These are phyloP conservation scores for Climacium dendroides DNA, from an alignment of 225 moss, liverwort and hornwort species.

Conservation along the genomic window DNA sequence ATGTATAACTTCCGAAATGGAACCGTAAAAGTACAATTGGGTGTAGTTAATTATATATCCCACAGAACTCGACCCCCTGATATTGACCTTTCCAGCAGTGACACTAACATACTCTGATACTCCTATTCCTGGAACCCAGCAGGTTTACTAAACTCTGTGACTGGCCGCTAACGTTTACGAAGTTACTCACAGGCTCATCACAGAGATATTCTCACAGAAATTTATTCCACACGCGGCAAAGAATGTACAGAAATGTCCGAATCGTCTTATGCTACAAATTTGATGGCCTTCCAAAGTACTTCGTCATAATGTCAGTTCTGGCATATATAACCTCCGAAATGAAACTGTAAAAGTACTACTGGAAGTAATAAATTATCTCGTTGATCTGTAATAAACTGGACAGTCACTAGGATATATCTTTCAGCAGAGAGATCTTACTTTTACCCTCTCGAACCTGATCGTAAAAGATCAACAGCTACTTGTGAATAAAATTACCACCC, in stretches of 20 bases:
- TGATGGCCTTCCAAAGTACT: background rate
- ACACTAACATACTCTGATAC: background rate
- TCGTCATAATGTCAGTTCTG: background rate
- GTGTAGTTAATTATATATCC: background rate
- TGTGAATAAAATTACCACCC: background rate
- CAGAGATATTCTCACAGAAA: background rate
- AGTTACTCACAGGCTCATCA: background rate
- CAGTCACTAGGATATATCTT: background rate
- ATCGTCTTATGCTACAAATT: background rate
- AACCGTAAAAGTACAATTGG: background rate
- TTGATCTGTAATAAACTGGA: background rate
- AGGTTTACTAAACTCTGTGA: background rate
- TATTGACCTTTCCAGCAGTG: background rate
- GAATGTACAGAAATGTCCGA: background rate
- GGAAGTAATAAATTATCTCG: background rate
- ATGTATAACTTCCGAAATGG: background rate
- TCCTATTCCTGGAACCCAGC: background rate
- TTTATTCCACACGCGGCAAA: background rate
- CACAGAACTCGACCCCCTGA: background rate
- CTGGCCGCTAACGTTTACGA: background rate
- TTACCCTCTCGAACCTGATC: background rate
- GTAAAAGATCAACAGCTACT: background rate
- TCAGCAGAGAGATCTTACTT: background rate
- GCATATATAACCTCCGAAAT: background rate
- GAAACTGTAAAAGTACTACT: background rate